Evolutionary conservation across 1,284 basidiomycete genomes (phyloP), one percentile per base, ranked within the genome.

Genomic region (Austropuccinia psidii): DNA sequence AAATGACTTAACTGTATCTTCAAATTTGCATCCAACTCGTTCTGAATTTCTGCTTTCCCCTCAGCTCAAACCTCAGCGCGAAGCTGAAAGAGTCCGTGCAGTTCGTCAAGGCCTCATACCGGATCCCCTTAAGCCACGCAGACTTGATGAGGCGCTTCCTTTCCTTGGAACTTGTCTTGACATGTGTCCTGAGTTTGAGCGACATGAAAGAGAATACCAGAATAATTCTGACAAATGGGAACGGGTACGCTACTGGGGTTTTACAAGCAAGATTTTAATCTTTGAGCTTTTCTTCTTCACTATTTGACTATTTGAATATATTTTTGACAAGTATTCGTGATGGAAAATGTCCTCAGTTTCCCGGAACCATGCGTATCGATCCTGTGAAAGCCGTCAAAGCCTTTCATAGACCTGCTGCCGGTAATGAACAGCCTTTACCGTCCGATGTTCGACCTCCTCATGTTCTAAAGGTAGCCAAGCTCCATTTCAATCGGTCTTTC

Each of bases 121-220:
- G 73, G 90, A 93, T 77, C 92, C 91, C 0, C 80, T 84, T 35
- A 87, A 88, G 35, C 86, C 89, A 4, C 90, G 89, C 76, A 85
- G 89, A 29, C 85, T 97, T 7, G 89, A 90, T 75, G 89, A 93
- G 75, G 93, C 95, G 2, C 90, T 93, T 69, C 89, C 89, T 37
- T 88, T 98, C 78, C 85, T 90, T 15, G 95, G 95, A 21, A 94
- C 91, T 0, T 98, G 95, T 79, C 83, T 85, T 82, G 89, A 90
- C 76, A 97, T 98, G 93, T 98, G 95, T 80, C 91, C 93, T 5
- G 88, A 90, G 64, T 95, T 91, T 78, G 95, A 98, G 82, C 85
- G 90, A 24, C 93, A 95, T 80, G 86, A 93, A 77, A 85, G 95
- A 55, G 92, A 98, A 80, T 86, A 88, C 74, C 91, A 95, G 78